Evolutionary conservation across 2,329 filamentous ascomycete species (phyloP).

Genomic region (Penicillium sp.): DNA sequence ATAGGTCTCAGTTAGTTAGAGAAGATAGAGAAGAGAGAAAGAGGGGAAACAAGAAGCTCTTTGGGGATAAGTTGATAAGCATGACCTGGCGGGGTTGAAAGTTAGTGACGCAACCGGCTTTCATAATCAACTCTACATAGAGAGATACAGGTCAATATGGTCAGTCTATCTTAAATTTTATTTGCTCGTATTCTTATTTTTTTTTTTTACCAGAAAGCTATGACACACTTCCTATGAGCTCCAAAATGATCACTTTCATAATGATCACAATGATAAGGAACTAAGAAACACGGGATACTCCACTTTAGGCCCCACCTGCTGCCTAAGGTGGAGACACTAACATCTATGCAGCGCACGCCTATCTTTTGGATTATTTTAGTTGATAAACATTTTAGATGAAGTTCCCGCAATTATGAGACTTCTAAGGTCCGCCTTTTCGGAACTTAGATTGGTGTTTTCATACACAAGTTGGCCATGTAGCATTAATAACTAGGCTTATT

Average conservation of each 20-base stretch:
- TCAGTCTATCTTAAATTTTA: neutral
- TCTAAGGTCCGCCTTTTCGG: too few species aligned
- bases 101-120: neutral
- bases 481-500: too few species aligned
- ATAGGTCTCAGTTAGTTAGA: neutral
- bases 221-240: neutral
- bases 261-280: neutral
- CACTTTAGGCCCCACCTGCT: conserved; percentile 2
- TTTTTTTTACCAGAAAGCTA: neutral
- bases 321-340: neutral
- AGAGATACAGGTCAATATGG: too few species aligned
- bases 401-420: too few species aligned
- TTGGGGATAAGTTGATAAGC: conserved; percentile 1
- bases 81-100: conserved; percentile 1
- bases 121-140: neutral
- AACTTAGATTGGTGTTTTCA: too few species aligned
- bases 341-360: too few species aligned
- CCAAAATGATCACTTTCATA: neutral
- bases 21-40: neutral
- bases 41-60: neutral
- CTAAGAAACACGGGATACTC: neutral
- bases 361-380: too few species aligned
- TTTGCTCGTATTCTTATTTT: neutral
- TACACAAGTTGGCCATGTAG: too few species aligned
- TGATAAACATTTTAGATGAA: too few species aligned